phyloP scores from a whole-genome alignment of 306 rosid species.

The Purshia tridentata region DNA sequence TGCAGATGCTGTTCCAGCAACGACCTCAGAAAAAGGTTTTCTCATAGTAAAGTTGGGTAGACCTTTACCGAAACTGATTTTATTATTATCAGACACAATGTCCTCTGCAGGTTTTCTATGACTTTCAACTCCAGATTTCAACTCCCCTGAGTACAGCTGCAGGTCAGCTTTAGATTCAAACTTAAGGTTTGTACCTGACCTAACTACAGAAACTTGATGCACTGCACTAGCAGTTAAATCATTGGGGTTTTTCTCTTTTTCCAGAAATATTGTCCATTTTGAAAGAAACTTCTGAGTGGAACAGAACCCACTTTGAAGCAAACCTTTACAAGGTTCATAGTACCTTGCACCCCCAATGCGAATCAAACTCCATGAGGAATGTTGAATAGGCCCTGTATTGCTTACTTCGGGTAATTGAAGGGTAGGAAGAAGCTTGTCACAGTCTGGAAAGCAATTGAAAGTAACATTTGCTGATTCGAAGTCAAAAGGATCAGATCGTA shows the following conservation, averaged over 20 bases:
- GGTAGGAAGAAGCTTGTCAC: constrained; percentile 76
- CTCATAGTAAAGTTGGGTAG: constrained; percentile 71
- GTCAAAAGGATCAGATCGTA: constrained; percentile 84
- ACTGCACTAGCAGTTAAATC: constrained; percentile 39
- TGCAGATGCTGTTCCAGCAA: constrained; percentile 67
- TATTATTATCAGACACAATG: constrained; percentile 48
- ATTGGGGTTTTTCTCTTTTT: constrained; percentile 38
- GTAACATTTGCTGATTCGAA: constrained; percentile 69
- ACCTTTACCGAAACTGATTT: constrained; percentile 62
- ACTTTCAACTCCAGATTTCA: constrained; percentile 46
- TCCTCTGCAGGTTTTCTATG: constrained; percentile 42
- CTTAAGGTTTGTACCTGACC: constrained; percentile 26
- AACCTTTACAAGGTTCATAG: constrained; percentile 82
- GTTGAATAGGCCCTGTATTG: constrained; percentile 49
- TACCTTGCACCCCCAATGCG: constrained; percentile 84
- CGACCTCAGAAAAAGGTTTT: constrained; percentile 96
- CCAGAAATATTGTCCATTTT: constrained; percentile 62
- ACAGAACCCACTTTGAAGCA: constrained; percentile 88
- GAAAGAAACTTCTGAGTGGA: constrained; percentile 65
- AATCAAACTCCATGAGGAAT: constrained; percentile 78
- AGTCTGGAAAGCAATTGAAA: constrained; percentile 61
- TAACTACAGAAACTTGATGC: constrained; percentile 40
- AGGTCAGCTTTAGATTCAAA: constrained; percentile 37
- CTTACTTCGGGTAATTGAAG: constrained; percentile 62
- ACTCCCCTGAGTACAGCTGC: constrained; percentile 37